Base-by-base conservation (phyloP, 306 rosid genomes). In the Elaeagnus macrophylla region DNA sequence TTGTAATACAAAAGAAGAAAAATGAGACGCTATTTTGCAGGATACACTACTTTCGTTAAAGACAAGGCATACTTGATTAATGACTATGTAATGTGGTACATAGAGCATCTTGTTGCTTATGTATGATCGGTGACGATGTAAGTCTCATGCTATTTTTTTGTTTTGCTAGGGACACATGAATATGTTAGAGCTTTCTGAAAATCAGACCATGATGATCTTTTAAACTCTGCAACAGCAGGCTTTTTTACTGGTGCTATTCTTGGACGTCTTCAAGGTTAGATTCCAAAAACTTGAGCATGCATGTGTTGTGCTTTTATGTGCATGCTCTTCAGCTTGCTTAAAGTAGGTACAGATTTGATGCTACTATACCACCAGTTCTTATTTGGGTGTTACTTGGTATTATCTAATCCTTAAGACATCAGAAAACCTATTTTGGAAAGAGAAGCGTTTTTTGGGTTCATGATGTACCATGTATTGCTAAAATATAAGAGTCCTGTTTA, bases 211-310 rank as follows among this genome's bases (percentile, higher is more conserved):
- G 83, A 80, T 55, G 96, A 91, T 65, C 73, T 84, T 39, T 56
- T 73, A 60, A 84, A 76, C 75, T 87, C 95, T 47, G 87, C 75
- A 11, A 61, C 79, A 48, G 99, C 96, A 0, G 99, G 96, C 49
- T 76, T 87, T 57, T 90, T 88, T 39, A 80, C 81, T 20, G 99
- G 99, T 72, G 87, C 89, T 61, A 53, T 91, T 72, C 87, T 87
- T 9, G 99, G 99, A 37, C 99, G 93, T 53, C 71, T 91, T 40
- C 88, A 91, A 68, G 93, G 99, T 91, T 59, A 62, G 54, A 57
- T 72, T 79, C 67, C 64, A 3, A 48, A 39, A 48, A 35, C 19
- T 38, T 54, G 39, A 32, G 44, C 46, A 2, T 39, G 8, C 19
- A 10, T 50, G 43, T 38, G 12, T 46, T n/a, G n/a, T 40, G 35